phyloP scores from a whole-genome alignment of 1,284 basidiomycete species.

The Erythrobasidium hasegawianum region DNA sequence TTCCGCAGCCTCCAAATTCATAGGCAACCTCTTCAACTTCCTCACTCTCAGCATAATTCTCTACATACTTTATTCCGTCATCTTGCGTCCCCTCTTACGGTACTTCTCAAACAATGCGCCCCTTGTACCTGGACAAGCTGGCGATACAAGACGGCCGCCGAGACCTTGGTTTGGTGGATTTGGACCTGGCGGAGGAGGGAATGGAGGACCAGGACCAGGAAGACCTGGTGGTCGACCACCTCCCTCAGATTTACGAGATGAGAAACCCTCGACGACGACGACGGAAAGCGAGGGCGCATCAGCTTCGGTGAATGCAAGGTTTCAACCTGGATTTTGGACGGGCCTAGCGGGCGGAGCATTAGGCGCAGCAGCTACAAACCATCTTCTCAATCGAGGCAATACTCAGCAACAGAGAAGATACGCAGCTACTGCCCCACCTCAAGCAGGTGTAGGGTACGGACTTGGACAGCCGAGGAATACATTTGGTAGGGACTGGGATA shows the following conservation, averaged over 20 bases:
- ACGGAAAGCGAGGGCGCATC: conserved; percentile 40
- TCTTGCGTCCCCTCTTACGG: conserved; percentile 9
- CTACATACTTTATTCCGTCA: conserved; percentile 42
- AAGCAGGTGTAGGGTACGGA: not conserved
- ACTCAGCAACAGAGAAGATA: conserved; percentile 33
- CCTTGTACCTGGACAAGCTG: conserved; percentile 13
- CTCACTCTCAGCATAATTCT: conserved; percentile 56
- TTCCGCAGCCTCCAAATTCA: conserved; percentile 52
- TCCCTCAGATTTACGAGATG: conserved; percentile 62
- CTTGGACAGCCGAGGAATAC: not conserved
- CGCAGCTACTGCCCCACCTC: not conserved
- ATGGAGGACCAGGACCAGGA: conserved; percentile 50
- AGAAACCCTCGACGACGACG: conserved; percentile 39
- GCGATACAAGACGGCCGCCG: conserved; percentile 32
- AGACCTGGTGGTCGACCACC: conserved; percentile 61
- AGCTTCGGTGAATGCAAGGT: conserved; percentile 37
- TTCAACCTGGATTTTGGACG: conserved; percentile 75
- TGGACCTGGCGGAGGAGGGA: conserved; percentile 44
- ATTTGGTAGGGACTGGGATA: conserved; percentile 29
- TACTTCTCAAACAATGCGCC: conserved; percentile 26
- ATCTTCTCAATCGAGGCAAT: conserved; percentile 36
- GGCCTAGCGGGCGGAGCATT: conserved; percentile 67
- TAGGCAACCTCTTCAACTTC: conserved; percentile 58
- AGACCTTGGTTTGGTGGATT: conserved; percentile 33
- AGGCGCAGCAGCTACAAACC: conserved; percentile 55